Conservation (phyloP, 1,284 basidiomycete species). For the Testicularia cyperi region DNA sequence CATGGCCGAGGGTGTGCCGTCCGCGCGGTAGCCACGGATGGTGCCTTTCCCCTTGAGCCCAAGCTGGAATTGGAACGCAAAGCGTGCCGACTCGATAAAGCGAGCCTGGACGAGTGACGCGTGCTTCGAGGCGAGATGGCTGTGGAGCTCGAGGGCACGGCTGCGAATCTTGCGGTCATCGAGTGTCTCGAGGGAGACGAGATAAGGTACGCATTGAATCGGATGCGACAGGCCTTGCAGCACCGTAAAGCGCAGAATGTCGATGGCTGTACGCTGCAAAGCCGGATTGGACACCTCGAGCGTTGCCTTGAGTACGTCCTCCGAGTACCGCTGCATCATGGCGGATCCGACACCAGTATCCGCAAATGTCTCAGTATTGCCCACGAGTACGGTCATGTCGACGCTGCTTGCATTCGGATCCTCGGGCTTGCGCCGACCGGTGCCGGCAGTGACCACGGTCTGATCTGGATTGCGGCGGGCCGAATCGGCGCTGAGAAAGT, state of each 20-base stretch:
- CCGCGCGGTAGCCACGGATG: slow-evolving; percentile 22
- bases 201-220: slow-evolving; percentile 84
- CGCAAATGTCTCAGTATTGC: slow-evolving; percentile 88
- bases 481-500: slow-evolving; percentile 60
- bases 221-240: slow-evolving; percentile 95
- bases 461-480: slow-evolving; percentile 28
- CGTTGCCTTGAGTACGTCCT: slow-evolving; percentile 77
- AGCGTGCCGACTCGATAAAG: slow-evolving; percentile 75
- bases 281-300: slow-evolving; percentile 57
- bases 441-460: slow-evolving; percentile 21
- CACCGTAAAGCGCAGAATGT: slow-evolving; percentile 86
- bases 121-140: slow-evolving; percentile 82
- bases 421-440: slow-evolving; percentile 24
- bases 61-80: slow-evolving; percentile 78
- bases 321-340: slow-evolving; percentile 86
- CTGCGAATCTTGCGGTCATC: slow-evolving; percentile 68
- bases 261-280: slow-evolving; percentile 81
- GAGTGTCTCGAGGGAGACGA: slow-evolving; percentile 89
- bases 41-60: slow-evolving; percentile 4
- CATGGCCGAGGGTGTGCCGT: slow-evolving; percentile 12
- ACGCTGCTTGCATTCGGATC: slow-evolving; percentile 66
- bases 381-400: slow-evolving; percentile 80
- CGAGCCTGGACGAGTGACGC: slow-evolving; percentile 83
- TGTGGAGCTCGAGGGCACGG: slow-evolving; percentile 78
- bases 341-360: slow-evolving; percentile 96